Evolutionary conservation across 352 stramenopile species (phyloP).

Genomic region (Pythium volutum): DNA sequence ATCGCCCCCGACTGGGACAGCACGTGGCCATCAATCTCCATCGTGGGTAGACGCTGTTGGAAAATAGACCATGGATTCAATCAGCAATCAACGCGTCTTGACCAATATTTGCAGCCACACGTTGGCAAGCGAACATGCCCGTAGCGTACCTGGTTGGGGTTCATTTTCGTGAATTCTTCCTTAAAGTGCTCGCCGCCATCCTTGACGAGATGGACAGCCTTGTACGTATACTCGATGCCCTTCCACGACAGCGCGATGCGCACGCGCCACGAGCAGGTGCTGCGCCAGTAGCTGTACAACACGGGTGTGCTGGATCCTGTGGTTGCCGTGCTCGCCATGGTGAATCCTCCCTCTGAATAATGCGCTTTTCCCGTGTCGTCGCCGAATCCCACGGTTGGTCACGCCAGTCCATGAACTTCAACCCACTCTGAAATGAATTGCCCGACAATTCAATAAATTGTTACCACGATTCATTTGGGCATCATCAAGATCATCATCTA

Average conservation of each 20-base stretch:
- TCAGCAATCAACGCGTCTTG: not conserved
- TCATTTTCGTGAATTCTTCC: slow-evolving; percentile 52
- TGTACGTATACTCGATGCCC: slow-evolving; percentile 74
- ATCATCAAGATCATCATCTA: too few relatives aligned
- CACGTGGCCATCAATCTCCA: slow-evolving; percentile 73
- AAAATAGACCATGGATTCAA: slow-evolving; percentile 22
- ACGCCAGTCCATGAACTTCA: not conserved
- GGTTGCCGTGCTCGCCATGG: not conserved
- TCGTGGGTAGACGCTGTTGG: slow-evolving; percentile 57
- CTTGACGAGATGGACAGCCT: slow-evolving; percentile 71
- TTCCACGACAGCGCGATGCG: slow-evolving; percentile 88
- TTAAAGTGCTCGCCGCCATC: slow-evolving; percentile 53
- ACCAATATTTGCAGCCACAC: too few relatives aligned
- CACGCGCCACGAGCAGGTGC: slow-evolving; percentile 88
- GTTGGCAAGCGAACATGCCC: not conserved
- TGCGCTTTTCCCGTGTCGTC: too few relatives aligned
- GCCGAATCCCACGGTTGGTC: not conserved
- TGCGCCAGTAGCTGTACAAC: slow-evolving; percentile 89
- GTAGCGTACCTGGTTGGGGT: slow-evolving; percentile 55
- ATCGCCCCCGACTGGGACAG: slow-evolving; percentile 89
- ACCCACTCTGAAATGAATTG: slow-evolving; percentile 5
- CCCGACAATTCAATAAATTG: not conserved
- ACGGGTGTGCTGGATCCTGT: slow-evolving; percentile 3
- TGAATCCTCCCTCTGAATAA: not conserved
- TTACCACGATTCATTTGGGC: not conserved